Evolutionary conservation across 306 rosid species (phyloP).

Genomic region (Cicer pinnatifidum): DNA sequence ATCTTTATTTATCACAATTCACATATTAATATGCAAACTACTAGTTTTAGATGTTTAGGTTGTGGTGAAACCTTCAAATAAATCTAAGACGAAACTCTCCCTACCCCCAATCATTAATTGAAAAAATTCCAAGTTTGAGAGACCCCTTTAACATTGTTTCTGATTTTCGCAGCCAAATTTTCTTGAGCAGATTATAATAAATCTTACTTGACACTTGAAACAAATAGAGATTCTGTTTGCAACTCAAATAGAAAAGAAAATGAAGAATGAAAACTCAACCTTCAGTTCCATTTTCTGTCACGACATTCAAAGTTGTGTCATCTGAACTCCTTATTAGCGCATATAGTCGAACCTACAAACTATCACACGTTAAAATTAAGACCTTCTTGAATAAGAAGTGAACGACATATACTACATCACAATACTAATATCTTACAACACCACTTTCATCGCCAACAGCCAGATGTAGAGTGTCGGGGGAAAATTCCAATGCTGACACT

Average conservation of each 20-base stretch:
- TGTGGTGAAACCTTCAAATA: slow-evolving; percentile 19
- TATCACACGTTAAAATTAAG: slow-evolving; percentile 43
- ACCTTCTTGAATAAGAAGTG: slow-evolving; percentile 37
- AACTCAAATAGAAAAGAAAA: slow-evolving; percentile 36
- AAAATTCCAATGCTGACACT: slow-evolving; percentile 77
- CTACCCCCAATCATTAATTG: neutral
- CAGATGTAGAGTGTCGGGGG: slow-evolving; percentile 58
- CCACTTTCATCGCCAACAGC: slow-evolving; percentile 78
- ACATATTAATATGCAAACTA: slow-evolving; percentile 16
- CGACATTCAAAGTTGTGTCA: slow-evolving; percentile 53
- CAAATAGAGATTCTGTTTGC: slow-evolving; percentile 25
- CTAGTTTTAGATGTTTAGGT: slow-evolving; percentile 7
- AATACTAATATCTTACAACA: slow-evolving; percentile 55
- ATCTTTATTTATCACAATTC: slow-evolving; percentile 1
- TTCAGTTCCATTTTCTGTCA: slow-evolving; percentile 68
- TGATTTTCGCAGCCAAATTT: slow-evolving; percentile 29
- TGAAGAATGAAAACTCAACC: slow-evolving; percentile 52
- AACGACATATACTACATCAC: neutral
- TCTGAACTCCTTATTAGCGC: slow-evolving; percentile 54
- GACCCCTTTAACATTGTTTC: slow-evolving; percentile 24
- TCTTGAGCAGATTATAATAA: slow-evolving; percentile 21
- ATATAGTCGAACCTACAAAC: slow-evolving; percentile 74
- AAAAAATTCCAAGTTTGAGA: slow-evolving; percentile 32
- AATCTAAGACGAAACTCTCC: slow-evolving; percentile 3
- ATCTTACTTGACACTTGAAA: slow-evolving; percentile 28